Conservation (phyloP, 1,284 basidiomycete species). For the Papiliotrema flavescens region DNA sequence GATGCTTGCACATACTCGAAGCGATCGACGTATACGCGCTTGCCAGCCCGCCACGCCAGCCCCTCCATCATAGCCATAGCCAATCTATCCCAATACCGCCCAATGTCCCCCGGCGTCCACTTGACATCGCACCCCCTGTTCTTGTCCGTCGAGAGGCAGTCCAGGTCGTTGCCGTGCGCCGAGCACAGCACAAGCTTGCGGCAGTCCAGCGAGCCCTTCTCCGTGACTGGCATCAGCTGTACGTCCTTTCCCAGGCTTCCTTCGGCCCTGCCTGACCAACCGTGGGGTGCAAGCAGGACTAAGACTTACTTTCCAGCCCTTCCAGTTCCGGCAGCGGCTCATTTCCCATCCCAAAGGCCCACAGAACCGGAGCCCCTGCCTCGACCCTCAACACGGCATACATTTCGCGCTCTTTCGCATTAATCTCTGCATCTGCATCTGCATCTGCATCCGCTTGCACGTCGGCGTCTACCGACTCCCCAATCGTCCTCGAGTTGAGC, state of each 20-base stretch:
- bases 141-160: background rate
- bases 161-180: constrained; percentile 1
- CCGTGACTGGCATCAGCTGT: background rate
- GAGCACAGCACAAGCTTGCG: constrained; percentile 2
- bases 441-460: background rate
- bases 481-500: background rate
- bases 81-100: constrained; percentile 13
- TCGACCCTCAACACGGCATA: background rate
- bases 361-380: background rate
- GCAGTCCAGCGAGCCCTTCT: background rate
- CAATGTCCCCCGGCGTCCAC: background rate
- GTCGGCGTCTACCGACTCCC: background rate
- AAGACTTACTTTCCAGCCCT: too few relatives aligned
- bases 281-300: background rate
- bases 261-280: background rate
- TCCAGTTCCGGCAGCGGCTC: too few relatives aligned
- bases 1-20: background rate
- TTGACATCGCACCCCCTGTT: constrained; percentile 2
- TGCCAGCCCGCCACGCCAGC: constrained; percentile 22
- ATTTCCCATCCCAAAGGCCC: too few relatives aligned
- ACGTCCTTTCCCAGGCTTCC: background rate
- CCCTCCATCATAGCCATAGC: constrained; percentile 23
- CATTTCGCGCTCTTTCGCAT: background rate
- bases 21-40: constrained; percentile 10
- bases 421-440: background rate